phyloP scores from a whole-genome alignment of 1,139 yeast genomes.

The Petasospora fabianii region DNA sequence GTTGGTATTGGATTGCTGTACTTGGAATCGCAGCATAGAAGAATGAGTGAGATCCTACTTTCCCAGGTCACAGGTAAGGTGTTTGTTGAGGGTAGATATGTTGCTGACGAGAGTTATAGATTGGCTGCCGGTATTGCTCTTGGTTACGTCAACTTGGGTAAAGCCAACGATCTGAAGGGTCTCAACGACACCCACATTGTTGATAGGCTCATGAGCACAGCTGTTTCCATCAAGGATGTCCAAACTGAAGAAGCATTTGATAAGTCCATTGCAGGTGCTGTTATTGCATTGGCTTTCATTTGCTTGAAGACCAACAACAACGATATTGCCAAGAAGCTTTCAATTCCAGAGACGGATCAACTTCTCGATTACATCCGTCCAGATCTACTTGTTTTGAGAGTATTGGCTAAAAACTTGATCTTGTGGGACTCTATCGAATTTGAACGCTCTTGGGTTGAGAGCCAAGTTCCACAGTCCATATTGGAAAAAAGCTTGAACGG shows the following conservation, averaged over 20 bases:
- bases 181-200: constrained; percentile 67
- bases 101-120: constrained; percentile 72
- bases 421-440: constrained; percentile 68
- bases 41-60: constrained; percentile 80
- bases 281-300: constrained; percentile 71
- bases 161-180: constrained; percentile 62
- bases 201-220: constrained; percentile 59
- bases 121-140: constrained; percentile 85
- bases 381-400: constrained; percentile 66
- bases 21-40: constrained; percentile 71
- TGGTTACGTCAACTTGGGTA: constrained; percentile 84
- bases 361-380: constrained; percentile 75
- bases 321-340: constrained; percentile 60
- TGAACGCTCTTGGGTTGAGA: constrained; percentile 56
- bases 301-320: constrained; percentile 65
- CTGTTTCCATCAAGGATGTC: constrained; percentile 62
- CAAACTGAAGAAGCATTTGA: constrained; percentile 65
- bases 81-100: constrained; percentile 51
- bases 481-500: constrained; percentile 26
- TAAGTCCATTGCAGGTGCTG: constrained; percentile 77
- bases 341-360: constrained; percentile 59
- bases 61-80: constrained; percentile 61
- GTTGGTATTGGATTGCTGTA: constrained; percentile 87
- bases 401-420: constrained; percentile 66
- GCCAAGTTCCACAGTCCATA: constrained; percentile 49